Evolutionary conservation across 495 filamentous ascomycete species (phyloP).

Genomic region (Xylaria intraflava): DNA sequence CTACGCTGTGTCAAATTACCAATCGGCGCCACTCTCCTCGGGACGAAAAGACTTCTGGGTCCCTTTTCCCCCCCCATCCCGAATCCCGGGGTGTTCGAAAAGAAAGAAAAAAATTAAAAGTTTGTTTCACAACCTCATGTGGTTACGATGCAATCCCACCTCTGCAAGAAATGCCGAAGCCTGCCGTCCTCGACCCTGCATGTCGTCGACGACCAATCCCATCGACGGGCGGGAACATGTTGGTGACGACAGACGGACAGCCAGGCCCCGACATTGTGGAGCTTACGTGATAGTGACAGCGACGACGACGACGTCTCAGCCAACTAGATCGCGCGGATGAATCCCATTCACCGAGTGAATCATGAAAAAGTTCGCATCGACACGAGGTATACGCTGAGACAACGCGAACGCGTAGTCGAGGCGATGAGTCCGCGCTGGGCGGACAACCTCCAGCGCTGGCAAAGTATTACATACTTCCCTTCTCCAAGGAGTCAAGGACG

Average conservation of each 20-base stretch:
- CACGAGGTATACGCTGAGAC: constrained; percentile 8
- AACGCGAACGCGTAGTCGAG: not conserved
- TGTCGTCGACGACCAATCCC: constrained; percentile 1
- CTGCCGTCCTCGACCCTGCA: constrained; percentile 8
- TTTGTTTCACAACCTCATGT: not conserved
- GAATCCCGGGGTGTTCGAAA: not conserved
- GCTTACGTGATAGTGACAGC: not conserved
- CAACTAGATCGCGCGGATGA: too few species aligned
- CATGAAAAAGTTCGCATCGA: not conserved
- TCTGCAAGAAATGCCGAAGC: constrained; percentile 9
- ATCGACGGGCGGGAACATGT: not conserved
- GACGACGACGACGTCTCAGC: not conserved
- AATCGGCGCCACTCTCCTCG: too few species aligned
- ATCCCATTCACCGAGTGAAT: not conserved
- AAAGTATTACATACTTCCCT: not conserved
- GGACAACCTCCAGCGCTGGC: not conserved
- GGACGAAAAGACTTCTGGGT: not conserved
- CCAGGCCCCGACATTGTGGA: too few species aligned
- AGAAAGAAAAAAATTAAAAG: not conserved
- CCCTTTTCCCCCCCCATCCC: not conserved
- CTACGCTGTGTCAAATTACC: too few species aligned
- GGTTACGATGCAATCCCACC: not conserved
- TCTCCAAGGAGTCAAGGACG: not conserved
- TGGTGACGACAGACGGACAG: not conserved
- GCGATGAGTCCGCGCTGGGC: not conserved